A percentile compares a stretch with the other conserved stretches of the same genome.
phyloP scores from a whole-genome alignment of 257 asterid species.

The Agastache rugosa region DNA sequence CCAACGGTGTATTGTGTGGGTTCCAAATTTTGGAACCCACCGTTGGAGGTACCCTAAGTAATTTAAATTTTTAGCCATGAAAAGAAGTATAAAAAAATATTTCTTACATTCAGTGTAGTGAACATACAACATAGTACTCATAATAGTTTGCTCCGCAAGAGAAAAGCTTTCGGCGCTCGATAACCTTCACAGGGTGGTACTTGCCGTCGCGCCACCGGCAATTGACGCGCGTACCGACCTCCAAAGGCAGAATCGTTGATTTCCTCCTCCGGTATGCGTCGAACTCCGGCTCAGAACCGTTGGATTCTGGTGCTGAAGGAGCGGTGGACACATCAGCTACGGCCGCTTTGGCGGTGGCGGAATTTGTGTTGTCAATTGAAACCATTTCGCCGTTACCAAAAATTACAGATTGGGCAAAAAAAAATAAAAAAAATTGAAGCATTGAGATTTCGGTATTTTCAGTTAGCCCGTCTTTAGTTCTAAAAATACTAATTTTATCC shows the following conservation, averaged over 20 bases:
- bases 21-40: too few species aligned
- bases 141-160: constrained; percentile 62
- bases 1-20: too few species aligned
- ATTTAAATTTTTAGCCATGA: neutral
- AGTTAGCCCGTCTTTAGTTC: neutral
- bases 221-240: constrained; percentile 91
- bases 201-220: constrained; percentile 95
- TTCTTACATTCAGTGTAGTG: constrained; percentile 93
- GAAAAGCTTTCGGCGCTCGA: constrained; percentile 82
- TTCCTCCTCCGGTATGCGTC: constrained; percentile 61
- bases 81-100: neutral
- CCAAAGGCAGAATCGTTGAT: constrained; percentile 67
- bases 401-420: constrained; percentile 27
- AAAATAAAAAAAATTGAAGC: constrained; percentile 10
- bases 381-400: constrained; percentile 57
- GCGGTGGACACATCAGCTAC: constrained; percentile 42
- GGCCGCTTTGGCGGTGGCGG: constrained; percentile 45
- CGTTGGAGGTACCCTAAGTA: too few species aligned
- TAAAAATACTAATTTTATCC: neutral
- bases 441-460: neutral
- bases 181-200: constrained; percentile 89
- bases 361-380: constrained; percentile 59
- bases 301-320: constrained; percentile 36
- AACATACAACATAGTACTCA: constrained; percentile 93
- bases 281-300: constrained; percentile 56